Evolutionary conservation across 176 grass and related monocot genomes (phyloP), one percentile per base, ranked within the genome.

Genomic region (Triticum monococcum): DNA sequence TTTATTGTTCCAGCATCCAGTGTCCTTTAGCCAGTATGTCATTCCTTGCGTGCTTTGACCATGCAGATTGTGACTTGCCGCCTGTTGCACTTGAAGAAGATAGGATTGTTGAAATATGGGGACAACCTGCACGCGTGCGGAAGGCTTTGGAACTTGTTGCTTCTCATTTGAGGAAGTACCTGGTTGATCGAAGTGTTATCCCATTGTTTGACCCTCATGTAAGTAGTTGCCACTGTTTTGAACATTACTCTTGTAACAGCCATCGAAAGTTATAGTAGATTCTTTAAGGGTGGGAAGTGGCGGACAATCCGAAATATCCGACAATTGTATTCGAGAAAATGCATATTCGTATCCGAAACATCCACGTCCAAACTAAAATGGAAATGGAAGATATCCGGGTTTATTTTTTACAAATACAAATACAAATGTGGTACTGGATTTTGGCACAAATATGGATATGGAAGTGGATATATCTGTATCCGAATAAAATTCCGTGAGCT

Each of bases 101-200:
- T 77, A 84, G 69, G 72, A 77, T 95, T 72, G 38, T 95, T 72
- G 93, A 95, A 87, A 90, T 95, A 86, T 81, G 85, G 84, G 93
- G 90, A 76, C 64, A 64, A 13, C 78, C 93, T 46, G 54, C 43
- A 54, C 52, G 64, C 80, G 88, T 90, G 33, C 79, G 77, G 76
- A 88, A 88, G 59, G 88, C 93, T 45, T 76, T 95, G 68, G 78
- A 92, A 88, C 82, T 92, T 46, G 77, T 92, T 86, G 90, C 82
- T 86, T 88, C 79, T 84, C 90, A 92, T 72, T 70, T 95, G 69
- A 90, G 93, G 77, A 95, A 92, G 75, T 95, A 89, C 79, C 85
- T 95, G 31, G 90, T 95, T 72, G 59, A 92, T 90, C 88, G 79
- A 37, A 90, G 82, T 88, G 88, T 92, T 32, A 88, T 95, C 77